Evolutionary conservation across 148 eudicot genomes (phyloP).

Genomic region (Heliamphora exappendiculata): DNA sequence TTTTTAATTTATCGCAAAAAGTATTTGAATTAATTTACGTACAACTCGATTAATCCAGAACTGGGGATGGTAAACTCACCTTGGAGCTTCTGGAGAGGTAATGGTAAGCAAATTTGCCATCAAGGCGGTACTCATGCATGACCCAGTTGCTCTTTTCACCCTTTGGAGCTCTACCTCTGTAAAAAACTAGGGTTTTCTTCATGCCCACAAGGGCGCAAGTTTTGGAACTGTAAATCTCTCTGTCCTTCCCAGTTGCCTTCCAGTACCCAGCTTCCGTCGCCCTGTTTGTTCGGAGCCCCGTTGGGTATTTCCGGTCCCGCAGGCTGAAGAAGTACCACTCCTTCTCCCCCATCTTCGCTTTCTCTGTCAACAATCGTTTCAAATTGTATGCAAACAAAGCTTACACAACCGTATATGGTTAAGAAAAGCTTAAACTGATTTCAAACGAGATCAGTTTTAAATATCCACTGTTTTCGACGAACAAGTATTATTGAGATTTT

Average conservation of each 20-base stretch:
- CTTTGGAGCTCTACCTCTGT: constrained; percentile 87
- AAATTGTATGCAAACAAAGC: too few species aligned
- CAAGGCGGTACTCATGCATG: constrained; percentile 93
- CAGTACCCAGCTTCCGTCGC: constrained; percentile 94
- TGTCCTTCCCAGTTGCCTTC: constrained; percentile 97
- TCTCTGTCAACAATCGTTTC: constrained; percentile 44
- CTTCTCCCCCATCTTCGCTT: constrained; percentile 94
- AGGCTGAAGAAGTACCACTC: constrained; percentile 97
- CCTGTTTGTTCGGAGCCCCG: constrained; percentile 78
- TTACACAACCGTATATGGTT: too few species aligned
- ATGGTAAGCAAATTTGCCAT: constrained; percentile 89
- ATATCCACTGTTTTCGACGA: too few species aligned
- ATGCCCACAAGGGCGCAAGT: constrained; percentile 70
- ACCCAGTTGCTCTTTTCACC: constrained; percentile 96
- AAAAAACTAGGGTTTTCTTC: constrained; percentile 98
- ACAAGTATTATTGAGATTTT: too few species aligned
- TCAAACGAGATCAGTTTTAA: too few species aligned
- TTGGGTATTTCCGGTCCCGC: constrained; percentile 87
- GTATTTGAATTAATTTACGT: too few species aligned
- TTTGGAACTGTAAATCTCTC: constrained; percentile 82
- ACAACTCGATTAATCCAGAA: too few species aligned
- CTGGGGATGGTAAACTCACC: too few species aligned
- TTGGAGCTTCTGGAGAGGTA: constrained; percentile 71
- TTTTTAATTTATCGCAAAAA: too few species aligned
- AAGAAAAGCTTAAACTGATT: too few species aligned